Evolutionary conservation across 768 basidiomycete genomes (phyloP), one percentile per base, ranked within the genome.

Genomic region (Amyloporia xantha): DNA sequence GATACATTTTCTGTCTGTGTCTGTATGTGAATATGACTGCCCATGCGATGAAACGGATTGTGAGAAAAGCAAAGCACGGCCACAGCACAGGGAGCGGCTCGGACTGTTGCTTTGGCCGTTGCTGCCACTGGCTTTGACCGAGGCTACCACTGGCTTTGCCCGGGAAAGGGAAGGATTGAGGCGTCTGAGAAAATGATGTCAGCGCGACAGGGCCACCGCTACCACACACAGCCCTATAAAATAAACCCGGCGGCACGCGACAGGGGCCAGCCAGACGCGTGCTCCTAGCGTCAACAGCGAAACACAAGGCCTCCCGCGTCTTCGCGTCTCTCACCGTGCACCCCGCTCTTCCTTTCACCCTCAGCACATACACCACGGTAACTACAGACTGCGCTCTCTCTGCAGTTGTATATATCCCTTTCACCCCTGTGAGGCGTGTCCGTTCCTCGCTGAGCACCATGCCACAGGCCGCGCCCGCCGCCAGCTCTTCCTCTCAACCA

Each of bases 391-490:
- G n/a, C n/a, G n/a, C n/a, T n/a, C n/a, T n/a, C 26, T 42, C 45
- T 50, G 39, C 37, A 17, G 5, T 40, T 45, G 13, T 30, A 10
- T 24, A 47, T 26, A 28, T 21, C 40, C 49, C 23, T 49, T 33
- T 36, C 51, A n/a, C 46, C 48, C 49, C 30, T 47, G 28, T 35
- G 47, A 44, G 38, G 48, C 53, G 46, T 51, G 27, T 12, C 38
- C 20, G 38, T n/a, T 21, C 45, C 44, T 24, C 20, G 44, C 44
- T 33, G 44, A 45, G 47, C 52, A 28, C 47, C 6, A 61, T 60
- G 57, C 55, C 62, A 51, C 52, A 52, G 33, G 43, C 53, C 28
- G 51, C 55, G 56, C 49, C 58, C 44, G 50, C 54, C 53, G 42
- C 57, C 42, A 49, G 49, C 49, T 56, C 57, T 46, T 57, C 54